phyloP scores from a whole-genome alignment of 179 eudicot genomes.

The Spergularia azorica region DNA sequence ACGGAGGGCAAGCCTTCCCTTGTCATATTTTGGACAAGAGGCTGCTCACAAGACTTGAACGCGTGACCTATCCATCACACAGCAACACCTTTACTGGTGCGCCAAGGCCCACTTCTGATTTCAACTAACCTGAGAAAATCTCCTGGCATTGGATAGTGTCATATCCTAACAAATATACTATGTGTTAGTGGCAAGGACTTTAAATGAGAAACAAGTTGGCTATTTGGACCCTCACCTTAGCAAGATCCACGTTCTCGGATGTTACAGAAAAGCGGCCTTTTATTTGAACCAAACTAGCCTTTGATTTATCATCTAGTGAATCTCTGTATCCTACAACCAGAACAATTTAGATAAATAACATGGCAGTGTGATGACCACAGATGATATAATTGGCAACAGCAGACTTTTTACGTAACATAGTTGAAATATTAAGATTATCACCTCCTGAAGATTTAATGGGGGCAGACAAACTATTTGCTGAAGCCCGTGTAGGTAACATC shows the following conservation, averaged over 20 bases:
- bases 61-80: too few relatives aligned
- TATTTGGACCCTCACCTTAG: slow-evolving; percentile 56
- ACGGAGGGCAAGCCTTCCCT: too few relatives aligned
- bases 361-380: neutral
- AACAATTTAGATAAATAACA: slow-evolving; percentile 15
- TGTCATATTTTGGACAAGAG: too few relatives aligned
- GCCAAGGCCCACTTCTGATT: neutral
- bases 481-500: slow-evolving; percentile 88
- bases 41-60: too few relatives aligned
- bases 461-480: slow-evolving; percentile 97
- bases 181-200: slow-evolving; percentile 36
- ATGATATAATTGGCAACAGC: slow-evolving; percentile 11
- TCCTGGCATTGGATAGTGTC: slow-evolving; percentile 57
- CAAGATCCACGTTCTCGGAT: slow-evolving; percentile 92
- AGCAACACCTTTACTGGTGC: too few relatives aligned
- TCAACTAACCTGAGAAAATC: slow-evolving; percentile 61
- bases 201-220: slow-evolving; percentile 15
- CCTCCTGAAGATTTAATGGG: slow-evolving; percentile 97
- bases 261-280: slow-evolving; percentile 97
- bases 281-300: slow-evolving; percentile 88
- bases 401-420: neutral
- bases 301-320: slow-evolving; percentile 87
- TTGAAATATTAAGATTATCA: slow-evolving; percentile 33
- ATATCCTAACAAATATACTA: slow-evolving; percentile 56
- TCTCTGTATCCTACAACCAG: slow-evolving; percentile 67